Percentiles rank a stretch among this genome's conserved stretches.
phyloP scores from a whole-genome alignment of 2,329 filamentous ascomycete species.

The Neonectria neomacrospora region DNA sequence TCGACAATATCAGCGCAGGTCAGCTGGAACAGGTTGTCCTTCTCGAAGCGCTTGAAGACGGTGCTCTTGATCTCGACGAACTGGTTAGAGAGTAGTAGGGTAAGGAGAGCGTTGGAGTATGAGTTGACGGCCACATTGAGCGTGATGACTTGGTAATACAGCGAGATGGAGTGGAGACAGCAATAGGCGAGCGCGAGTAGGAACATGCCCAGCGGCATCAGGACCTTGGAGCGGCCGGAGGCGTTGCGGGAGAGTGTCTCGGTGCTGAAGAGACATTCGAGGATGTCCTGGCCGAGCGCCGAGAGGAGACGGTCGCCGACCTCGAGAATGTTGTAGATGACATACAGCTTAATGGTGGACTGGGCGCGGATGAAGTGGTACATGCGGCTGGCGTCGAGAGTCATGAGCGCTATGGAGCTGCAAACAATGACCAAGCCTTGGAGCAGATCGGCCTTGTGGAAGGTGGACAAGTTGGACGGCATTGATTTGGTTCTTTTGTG shows the following conservation, averaged over 20 bases:
- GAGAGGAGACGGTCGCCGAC: conserved; percentile 90
- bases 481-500: conserved; percentile 84
- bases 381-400: conserved; percentile 94
- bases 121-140: conserved; percentile 98
- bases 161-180: conserved; percentile 82
- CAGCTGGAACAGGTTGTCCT: conserved; percentile 95
- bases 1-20: conserved; percentile 98
- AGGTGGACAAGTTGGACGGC: conserved; percentile 84
- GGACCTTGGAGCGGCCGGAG: conserved; percentile 89
- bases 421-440: conserved; percentile 89
- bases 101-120: conserved; percentile 94
- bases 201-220: conserved; percentile 92
- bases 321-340: conserved; percentile 98
- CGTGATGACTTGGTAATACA: conserved; percentile 98
- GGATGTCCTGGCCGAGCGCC: conserved; percentile 92
- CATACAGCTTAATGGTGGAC: conserved; percentile 96
- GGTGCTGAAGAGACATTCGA: conserved; percentile 93
- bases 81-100: conserved; percentile 93
- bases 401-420: conserved; percentile 87
- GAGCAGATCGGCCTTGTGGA: conserved; percentile 94
- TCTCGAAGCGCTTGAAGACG: conserved; percentile 98
- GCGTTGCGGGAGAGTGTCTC: conserved; percentile 90
- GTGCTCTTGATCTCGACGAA: conserved; percentile 99
- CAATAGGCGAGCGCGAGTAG: conserved; percentile 87
- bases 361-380: conserved; percentile 98